Evolutionary conservation across 2,329 filamentous ascomycete genomes (phyloP), one percentile per base, ranked within the genome.

Genomic region (Xylariales sp.): DNA sequence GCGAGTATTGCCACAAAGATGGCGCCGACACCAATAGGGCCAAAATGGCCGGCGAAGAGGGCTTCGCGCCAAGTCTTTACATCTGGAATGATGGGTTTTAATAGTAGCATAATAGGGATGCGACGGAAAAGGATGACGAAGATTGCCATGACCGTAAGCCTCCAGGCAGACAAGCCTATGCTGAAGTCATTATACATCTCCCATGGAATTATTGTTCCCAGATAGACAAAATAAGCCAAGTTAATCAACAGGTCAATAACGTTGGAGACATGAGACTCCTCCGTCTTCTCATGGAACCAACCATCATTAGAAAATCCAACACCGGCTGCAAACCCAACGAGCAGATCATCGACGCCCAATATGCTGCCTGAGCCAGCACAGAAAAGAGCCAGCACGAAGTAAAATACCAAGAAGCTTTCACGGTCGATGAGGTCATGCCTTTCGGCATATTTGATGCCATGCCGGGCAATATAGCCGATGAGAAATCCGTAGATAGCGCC

Each of bases 301-400:
- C 96, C 96, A 77, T 99, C 96, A 80, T 99, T 99, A 74, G 94
- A 97, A 84, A 99, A 99, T 62, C 96, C 96, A n/a, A 99, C 96
- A 65, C 96, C 96, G 63, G 93, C 93, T 14, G 95, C 91, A 76
- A 99, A 99, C 46, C 96, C 96, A 46, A 99, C 93, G 3, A 99
- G 87, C 58, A 99, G 83, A 80, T 99, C 96, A 79, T 99, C 96
- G 75, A 97, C 86, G 57, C 96, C 96, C 52, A 99, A 83, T 66
- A 97, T 87, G 80, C 93, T 94, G 36, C 96, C 96, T 0, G 95
- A 95, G 18, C 96, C 96, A 67, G 96, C 96, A 77, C 94, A 97
- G 81, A 97, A 99, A 28, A 99, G 87, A 0, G 96, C 95, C 63
- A 99, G 85, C 54, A 97, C 94, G 75, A 99, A 99, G 84, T 99